These are phyloP conservation scores for Ammopiptanthus mongolicus DNA, from an alignment of 306 rosid species.

Conservation along the genomic window DNA sequence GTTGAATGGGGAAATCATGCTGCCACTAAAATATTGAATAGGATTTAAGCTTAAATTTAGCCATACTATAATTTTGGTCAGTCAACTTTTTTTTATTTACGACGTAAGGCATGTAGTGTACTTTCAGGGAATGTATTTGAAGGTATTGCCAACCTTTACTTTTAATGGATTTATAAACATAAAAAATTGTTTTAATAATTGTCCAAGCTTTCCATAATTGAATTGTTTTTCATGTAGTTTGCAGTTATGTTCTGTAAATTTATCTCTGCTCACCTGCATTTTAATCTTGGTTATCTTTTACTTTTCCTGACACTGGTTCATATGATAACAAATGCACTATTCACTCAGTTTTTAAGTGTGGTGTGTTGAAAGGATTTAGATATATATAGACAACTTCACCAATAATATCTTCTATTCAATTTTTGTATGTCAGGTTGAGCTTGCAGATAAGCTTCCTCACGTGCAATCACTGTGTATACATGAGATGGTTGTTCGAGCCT, in stretches of 20 bases:
- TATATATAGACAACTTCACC: slow-evolving; percentile 1
- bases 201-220: no score
- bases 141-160: no score
- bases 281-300: neutral
- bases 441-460: slow-evolving; percentile 97
- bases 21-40: no score
- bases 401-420: neutral
- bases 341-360: neutral
- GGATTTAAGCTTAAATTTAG: no score
- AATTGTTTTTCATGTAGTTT: no score
- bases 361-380: neutral
- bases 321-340: neutral
- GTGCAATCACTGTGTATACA: slow-evolving; percentile 90
- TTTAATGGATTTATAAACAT: no score
- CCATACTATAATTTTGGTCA: no score
- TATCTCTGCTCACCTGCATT: neutral
- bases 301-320: neutral
- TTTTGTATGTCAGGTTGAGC: slow-evolving; percentile 67
- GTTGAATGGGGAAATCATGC: no score
- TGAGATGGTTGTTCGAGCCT: slow-evolving; percentile 95
- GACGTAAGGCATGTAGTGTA: no score
- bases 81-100: no score
- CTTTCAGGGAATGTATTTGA: no score
- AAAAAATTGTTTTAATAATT: no score
- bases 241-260: neutral